phyloP scores from a whole-genome alignment of 768 basidiomycete species.

The Tylopilus felleus region DNA sequence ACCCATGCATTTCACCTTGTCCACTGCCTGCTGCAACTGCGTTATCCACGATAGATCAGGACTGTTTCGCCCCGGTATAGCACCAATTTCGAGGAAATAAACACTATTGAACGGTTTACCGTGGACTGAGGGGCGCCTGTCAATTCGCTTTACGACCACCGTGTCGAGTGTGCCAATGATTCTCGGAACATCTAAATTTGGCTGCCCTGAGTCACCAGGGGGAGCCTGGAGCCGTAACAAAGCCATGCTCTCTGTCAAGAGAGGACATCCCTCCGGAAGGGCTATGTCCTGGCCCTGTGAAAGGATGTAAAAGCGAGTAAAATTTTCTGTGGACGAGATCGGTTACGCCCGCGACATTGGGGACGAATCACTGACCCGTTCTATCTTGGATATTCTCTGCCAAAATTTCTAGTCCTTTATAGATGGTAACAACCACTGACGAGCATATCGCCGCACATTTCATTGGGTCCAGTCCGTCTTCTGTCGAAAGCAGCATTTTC shows the following conservation, averaged over 20 bases:
- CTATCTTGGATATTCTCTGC: constrained; percentile 62
- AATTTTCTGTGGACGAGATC: constrained; percentile 46
- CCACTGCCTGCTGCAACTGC: constrained; percentile 35
- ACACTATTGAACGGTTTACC: constrained; percentile 49
- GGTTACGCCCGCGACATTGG: background rate
- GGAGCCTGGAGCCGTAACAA: constrained; percentile 36
- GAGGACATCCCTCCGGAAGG: constrained; percentile 27
- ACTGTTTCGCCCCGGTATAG: background rate
- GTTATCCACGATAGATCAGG: constrained; percentile 28
- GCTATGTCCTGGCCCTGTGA: constrained; percentile 33
- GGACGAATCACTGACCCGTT: constrained; percentile 13
- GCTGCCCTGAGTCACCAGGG: background rate
- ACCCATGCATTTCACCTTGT: constrained; percentile 33
- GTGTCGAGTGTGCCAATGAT: constrained; percentile 36
- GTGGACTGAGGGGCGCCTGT: constrained; percentile 56
- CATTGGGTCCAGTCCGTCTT: constrained; percentile 38
- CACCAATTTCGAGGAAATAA: constrained; percentile 61
- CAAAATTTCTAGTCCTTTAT: constrained; percentile 60
- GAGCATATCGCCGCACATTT: constrained; percentile 76
- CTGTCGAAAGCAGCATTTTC: constrained; percentile 31
- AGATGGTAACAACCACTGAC: constrained; percentile 54
- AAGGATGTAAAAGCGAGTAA: constrained; percentile 67
- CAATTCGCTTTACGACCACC: constrained; percentile 50
- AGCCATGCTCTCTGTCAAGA: constrained; percentile 28
- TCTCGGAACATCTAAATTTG: constrained; percentile 12